Evolutionary conservation across 108 stramenopile genomes (phyloP).

Genomic region (Cyclotella distinguenda): DNA sequence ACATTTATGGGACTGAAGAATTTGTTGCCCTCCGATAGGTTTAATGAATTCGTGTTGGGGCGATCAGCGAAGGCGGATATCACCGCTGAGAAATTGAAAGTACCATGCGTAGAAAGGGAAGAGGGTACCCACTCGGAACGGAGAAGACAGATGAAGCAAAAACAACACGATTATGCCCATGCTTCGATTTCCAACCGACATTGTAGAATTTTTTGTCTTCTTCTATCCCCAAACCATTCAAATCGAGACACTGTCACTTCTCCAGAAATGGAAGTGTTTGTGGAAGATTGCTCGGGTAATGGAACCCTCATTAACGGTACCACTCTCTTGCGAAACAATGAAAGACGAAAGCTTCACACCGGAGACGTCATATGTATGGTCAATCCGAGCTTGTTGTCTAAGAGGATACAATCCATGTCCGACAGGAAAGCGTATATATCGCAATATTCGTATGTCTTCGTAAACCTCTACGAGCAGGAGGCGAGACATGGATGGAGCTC

Average conservation of each 20-base stretch:
- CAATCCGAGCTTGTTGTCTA: conserved; percentile 66
- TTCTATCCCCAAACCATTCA: conserved; percentile 16
- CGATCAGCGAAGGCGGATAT: conserved; percentile 44
- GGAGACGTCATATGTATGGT: conserved; percentile 93
- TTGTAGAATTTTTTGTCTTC: conserved; percentile 68
- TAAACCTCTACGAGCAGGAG: conserved; percentile 62
- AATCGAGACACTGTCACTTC: not conserved
- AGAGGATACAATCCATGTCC: conserved; percentile 38
- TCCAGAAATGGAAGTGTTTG: conserved; percentile 68
- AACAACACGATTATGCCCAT: conserved; percentile 62
- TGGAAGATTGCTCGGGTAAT: conserved; percentile 91
- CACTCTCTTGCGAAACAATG: conserved; percentile 63
- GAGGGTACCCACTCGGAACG: conserved; percentile 12
- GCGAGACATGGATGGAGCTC: conserved; percentile 15
- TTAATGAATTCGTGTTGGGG: conserved; percentile 54
- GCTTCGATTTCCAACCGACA: conserved; percentile 77
- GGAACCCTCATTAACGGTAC: conserved; percentile 87
- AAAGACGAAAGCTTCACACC: conserved; percentile 81
- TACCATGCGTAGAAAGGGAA: not conserved
- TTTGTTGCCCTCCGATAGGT: conserved; percentile 37
- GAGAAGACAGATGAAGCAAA: conserved; percentile 29
- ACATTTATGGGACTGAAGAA: conserved; percentile 47
- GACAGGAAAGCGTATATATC: conserved; percentile 45
- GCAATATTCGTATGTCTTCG: conserved; percentile 76
- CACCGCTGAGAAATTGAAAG: conserved; percentile 26